These are phyloP conservation scores for Rubia balearica DNA, from an alignment of 305 asterid genomes.

Conservation along the genomic window DNA sequence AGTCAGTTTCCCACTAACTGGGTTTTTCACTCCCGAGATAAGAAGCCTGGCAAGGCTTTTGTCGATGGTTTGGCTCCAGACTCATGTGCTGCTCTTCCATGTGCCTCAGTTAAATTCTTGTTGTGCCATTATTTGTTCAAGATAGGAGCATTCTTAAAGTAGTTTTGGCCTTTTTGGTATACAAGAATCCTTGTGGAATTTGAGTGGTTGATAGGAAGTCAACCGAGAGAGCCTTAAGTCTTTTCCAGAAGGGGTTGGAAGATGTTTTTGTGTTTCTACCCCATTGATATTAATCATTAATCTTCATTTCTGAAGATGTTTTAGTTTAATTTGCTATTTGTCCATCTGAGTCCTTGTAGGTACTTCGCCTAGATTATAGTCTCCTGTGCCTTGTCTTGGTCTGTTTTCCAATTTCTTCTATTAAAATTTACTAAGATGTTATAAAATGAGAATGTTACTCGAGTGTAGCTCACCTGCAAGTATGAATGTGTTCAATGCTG, in stretches of 20 bases:
- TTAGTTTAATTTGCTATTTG: neutral
- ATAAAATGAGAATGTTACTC: neutral
- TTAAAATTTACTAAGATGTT: neutral
- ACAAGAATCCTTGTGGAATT: neutral
- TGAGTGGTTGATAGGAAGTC: neutral
- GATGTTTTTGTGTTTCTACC: neutral
- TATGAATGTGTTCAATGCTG: neutral
- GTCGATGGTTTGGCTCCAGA: slow-evolving; percentile 88
- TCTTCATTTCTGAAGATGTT: neutral
- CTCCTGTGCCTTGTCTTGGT: neutral
- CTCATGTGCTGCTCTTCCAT: slow-evolving; percentile 32
- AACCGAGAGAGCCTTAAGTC: neutral
- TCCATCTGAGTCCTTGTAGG: neutral
- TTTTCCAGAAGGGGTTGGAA: neutral
- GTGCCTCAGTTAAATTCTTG: slow-evolving; percentile 26
- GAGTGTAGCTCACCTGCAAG: neutral
- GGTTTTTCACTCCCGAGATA: slow-evolving; percentile 93
- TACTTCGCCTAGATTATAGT: neutral
- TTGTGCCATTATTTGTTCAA: slow-evolving; percentile 7
- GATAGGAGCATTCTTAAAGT: slow-evolving; percentile 1
- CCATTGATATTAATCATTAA: neutral
- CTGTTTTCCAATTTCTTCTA: neutral
- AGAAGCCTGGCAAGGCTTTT: slow-evolving; percentile 86
- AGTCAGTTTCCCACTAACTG: slow-evolving; percentile 84
- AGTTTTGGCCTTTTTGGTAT: neutral